Base-by-base conservation (phyloP, 2,329 filamentous ascomycete genomes). In the Penicillium sp. region DNA sequence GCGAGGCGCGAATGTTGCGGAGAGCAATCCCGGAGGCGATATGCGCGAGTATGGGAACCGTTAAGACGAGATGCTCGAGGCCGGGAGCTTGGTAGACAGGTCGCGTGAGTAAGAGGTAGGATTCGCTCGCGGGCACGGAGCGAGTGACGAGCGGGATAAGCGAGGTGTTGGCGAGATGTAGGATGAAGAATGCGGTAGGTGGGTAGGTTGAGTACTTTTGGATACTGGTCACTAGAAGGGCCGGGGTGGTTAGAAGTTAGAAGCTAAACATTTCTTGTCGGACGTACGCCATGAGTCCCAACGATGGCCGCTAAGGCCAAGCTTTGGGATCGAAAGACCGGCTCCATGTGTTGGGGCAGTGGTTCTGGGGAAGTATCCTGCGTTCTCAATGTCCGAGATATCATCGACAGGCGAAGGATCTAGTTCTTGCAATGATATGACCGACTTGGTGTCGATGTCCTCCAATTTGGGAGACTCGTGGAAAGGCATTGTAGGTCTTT, bases 171-270 rank as follows among this genome's bases (percentile, higher is more conserved):
- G 84, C 78, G 54, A 93, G 76, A 73, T 95, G 90, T 49, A 93
- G 77, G 27, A 82, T 77, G 29, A 86, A 79, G 73, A 92, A 95
- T 57, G 88, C 74, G 54, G 82, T 82, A 64, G 89, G 91, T 57
- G 87, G 83, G 74, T 95, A 95, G 58, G 87, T 89, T 1, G 89
- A 93, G 76, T 95, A 95, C 68, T 83, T 86, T 70, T 97, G 93
- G 30, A 93, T 77, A 40, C 87, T 82, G 4, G 79, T 79, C 45
- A 95, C 86, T 89, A 56, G 8, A 14, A 28, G 27, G 47, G 4
- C 45, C 18, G 10, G 29, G 10, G 16, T 30, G 16, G 36, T 41
- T 39, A 43, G 40, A 18, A 14, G 13, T 25, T 28, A 25, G 43
- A 18, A 27, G 29, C 34, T 19, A 28, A 18, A 10, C 11, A 11